These are phyloP conservation scores for Fraxinus angustifolia DNA, from an alignment of 305 asterid genomes.

Conservation along the genomic window DNA sequence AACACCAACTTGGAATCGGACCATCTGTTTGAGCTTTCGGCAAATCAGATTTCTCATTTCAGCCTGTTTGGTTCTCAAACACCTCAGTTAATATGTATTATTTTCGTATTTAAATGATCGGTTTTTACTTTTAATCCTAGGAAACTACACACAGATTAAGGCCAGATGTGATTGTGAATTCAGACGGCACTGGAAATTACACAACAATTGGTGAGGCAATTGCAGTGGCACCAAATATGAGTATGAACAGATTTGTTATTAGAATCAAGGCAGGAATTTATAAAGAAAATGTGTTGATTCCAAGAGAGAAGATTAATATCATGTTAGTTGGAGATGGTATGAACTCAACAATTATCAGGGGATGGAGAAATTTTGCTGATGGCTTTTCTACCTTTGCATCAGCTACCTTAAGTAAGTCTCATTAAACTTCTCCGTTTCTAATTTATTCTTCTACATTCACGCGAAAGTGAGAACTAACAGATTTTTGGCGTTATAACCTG, in stretches of 20 bases:
- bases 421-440: not conserved
- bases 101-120: not conserved
- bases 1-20: not conserved
- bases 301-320: constrained; percentile 55
- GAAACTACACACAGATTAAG: not conserved
- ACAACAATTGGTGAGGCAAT: constrained; percentile 41
- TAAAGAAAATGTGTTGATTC: constrained; percentile 48
- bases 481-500: not conserved
- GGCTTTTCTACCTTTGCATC: constrained; percentile 67
- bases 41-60: not conserved
- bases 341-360: constrained; percentile 55
- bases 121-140: not conserved
- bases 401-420: constrained; percentile 53
- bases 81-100: not conserved
- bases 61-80: not conserved
- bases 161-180: constrained; percentile 43
- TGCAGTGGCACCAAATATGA: constrained; percentile 43
- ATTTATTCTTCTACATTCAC: not conserved
- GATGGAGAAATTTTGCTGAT: constrained; percentile 51
- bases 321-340: constrained; percentile 64
- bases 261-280: constrained; percentile 48
- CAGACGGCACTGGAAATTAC: constrained; percentile 42
- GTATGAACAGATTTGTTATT: constrained; percentile 35
- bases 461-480: not conserved
- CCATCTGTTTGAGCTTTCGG: not conserved